Base-by-base conservation (phyloP, 331 rosid genomes). In the Quercus phellos region DNA sequence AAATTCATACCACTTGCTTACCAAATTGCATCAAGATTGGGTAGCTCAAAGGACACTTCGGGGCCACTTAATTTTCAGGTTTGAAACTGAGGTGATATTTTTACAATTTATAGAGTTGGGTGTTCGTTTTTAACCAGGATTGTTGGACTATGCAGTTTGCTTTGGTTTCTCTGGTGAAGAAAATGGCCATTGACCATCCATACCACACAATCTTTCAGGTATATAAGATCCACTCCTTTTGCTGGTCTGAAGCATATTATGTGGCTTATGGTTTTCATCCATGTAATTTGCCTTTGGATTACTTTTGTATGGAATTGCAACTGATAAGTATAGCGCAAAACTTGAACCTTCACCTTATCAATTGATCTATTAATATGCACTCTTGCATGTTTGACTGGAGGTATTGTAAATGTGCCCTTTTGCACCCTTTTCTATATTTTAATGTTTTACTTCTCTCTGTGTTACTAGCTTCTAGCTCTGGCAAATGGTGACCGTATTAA, bases 11-110 rank as follows among this genome's bases (percentile, higher is more conserved):
- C 97, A 61, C 74, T 94, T 69, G 95, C 86, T 19, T 94, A 94
- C 87, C 98, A 94, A 86, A 90, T 94, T 85, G 98, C 98, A 75
- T 94, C 98, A 17, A 90, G 98, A 89, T 87, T 94, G 97, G 98
- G 98, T 78, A 84, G 92, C 84, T 80, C 93, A 75, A 94, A 90
- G 88, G 97, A 94, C 70, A 80, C 82, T 80, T 85, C 81, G 7
- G 96, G 95, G 66, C 80, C 94, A 80, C 84, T 51, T 74, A 87
- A 77, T 87, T 92, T 94, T 80, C 98, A 94, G 97, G 98, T 94
- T 85, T 60, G 73, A 79, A 68, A 68, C 51, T 68, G 61, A 32
- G 42, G 55, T 14, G 71, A 66, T 59, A 64, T 27, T 51, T 51
- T 53, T 29, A 29, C 27, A 13, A 29, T 56, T 79, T 79, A 30